A percentile compares a stretch with the other conserved stretches of the same genome.
Conservation (phyloP, 2,329 filamentous ascomycete genomes). For the Epicoccum sorghinum region DNA sequence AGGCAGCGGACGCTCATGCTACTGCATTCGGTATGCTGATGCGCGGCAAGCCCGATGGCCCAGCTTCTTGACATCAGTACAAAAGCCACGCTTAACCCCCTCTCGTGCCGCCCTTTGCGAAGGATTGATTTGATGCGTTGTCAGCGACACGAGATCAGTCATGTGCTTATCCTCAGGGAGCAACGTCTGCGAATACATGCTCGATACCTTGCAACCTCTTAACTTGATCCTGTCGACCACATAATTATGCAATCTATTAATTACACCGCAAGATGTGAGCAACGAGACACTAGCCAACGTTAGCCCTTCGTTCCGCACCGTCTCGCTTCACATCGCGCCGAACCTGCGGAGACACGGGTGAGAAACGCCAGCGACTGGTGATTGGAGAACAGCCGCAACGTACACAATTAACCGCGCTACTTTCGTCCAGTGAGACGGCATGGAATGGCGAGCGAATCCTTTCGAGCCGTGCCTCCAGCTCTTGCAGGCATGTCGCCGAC, state of each 20-base stretch:
- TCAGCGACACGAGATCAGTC: background rate
- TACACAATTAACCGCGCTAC: conserved; percentile 14
- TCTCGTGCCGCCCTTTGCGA: background rate
- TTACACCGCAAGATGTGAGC: conserved; percentile 17
- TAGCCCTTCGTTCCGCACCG: conserved; percentile 13
- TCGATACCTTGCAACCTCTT: conserved; percentile 6
- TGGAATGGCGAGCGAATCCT: background rate
- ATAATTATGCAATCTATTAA: conserved; percentile 14
- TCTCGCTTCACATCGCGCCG: conserved; percentile 18
- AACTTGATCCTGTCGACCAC: conserved; percentile 3
- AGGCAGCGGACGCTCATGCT: background rate
- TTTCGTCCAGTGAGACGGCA: conserved; percentile 9
- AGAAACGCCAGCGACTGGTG: conserved; percentile 13
- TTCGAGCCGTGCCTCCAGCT: background rate
- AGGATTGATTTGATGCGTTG: conserved; percentile 8
- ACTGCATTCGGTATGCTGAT: background rate
- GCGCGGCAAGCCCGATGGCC: background rate
- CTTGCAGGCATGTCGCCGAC: conserved; percentile 1
- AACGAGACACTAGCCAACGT: conserved; percentile 13
- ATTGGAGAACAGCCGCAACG: conserved; percentile 27
- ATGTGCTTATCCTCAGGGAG: conserved; percentile 9
- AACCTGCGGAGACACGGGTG: conserved; percentile 11
- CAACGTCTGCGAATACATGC: conserved; percentile 10
- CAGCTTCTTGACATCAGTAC: background rate
- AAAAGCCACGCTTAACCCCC: background rate